phyloP scores from a whole-genome alignment of 2,329 filamentous ascomycete species.

The Colletotrichum noveboracense region DNA sequence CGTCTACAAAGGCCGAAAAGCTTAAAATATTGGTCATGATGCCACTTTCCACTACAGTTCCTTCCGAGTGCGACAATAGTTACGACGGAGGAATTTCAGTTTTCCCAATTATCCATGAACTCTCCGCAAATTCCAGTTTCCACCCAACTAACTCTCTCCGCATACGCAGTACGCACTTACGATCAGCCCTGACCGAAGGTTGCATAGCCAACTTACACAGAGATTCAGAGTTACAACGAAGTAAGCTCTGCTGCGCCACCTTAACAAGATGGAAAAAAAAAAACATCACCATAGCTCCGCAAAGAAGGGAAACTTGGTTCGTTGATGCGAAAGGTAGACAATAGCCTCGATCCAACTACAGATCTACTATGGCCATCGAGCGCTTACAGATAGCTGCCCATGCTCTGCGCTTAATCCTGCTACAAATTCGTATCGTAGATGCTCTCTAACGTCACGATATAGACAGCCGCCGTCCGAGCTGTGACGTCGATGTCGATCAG shows the following conservation, averaged over 20 bases:
- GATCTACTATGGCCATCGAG: background rate
- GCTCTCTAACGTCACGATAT: background rate
- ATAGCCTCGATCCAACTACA: background rate
- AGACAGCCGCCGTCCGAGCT: background rate
- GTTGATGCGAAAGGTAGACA: background rate
- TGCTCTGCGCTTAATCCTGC: background rate
- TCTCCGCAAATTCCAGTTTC: background rate
- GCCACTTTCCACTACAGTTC: background rate
- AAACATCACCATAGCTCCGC: background rate
- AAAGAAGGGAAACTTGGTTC: background rate
- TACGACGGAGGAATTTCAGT: background rate
- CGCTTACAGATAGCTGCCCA: background rate
- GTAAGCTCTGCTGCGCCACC: conserved; percentile 3
- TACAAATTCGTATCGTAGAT: background rate
- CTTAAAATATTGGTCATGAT: conserved; percentile 4
- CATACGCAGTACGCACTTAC: background rate
- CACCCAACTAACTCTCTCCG: background rate
- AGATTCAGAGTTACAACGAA: background rate
- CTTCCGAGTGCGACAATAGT: background rate
- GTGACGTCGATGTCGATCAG: background rate
- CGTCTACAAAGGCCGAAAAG: conserved; percentile 19
- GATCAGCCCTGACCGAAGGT: background rate
- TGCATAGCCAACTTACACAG: background rate
- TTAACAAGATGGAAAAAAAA: background rate
- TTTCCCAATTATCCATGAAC: background rate